Conservation (phyloP, 2,329 filamentous ascomycete species). For the Fusarium proliferatum region DNA sequence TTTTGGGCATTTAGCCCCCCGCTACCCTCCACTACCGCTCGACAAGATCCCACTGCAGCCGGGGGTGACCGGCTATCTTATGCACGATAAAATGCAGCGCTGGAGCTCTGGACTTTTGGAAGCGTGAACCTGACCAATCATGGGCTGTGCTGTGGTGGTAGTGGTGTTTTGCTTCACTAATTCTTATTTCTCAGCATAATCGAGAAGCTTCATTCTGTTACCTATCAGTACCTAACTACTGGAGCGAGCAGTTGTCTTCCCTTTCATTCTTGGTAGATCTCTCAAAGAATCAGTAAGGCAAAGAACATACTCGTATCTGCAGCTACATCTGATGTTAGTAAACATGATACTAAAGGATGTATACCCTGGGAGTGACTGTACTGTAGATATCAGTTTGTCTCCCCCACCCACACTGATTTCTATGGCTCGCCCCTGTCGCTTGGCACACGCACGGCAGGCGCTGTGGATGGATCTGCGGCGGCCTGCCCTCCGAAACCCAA, state of each 20-base stretch:
- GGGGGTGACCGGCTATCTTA: slow-evolving; percentile 25
- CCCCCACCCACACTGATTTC: background rate
- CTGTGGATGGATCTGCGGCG: slow-evolving; percentile 23
- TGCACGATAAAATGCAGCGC: slow-evolving; percentile 35
- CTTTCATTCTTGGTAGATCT: background rate
- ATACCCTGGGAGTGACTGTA: background rate
- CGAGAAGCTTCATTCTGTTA: background rate
- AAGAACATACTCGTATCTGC: background rate
- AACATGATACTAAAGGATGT: background rate
- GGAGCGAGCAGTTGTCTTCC: background rate
- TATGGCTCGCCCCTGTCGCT: slow-evolving; percentile 13
- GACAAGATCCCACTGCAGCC: slow-evolving; percentile 26
- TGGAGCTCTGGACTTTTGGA: slow-evolving; percentile 21
- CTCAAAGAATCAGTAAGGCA: background rate
- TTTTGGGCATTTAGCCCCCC: slow-evolving; percentile 3
- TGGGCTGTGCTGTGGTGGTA: background rate
- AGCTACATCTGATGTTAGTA: too few relatives aligned
- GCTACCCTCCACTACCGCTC: slow-evolving; percentile 1
- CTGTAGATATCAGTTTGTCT: background rate
- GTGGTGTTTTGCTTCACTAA: slow-evolving; percentile 37
- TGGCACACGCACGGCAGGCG: slow-evolving; percentile 18
- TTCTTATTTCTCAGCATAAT: slow-evolving; percentile 36
- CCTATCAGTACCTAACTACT: background rate
- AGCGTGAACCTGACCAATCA: slow-evolving; percentile 22
- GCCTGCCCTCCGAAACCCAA: slow-evolving; percentile 35